A percentile compares a stretch with the other conserved stretches of the same genome.
Conservation (phyloP, 805 yeast species). For the Ogataea methylovora region DNA sequence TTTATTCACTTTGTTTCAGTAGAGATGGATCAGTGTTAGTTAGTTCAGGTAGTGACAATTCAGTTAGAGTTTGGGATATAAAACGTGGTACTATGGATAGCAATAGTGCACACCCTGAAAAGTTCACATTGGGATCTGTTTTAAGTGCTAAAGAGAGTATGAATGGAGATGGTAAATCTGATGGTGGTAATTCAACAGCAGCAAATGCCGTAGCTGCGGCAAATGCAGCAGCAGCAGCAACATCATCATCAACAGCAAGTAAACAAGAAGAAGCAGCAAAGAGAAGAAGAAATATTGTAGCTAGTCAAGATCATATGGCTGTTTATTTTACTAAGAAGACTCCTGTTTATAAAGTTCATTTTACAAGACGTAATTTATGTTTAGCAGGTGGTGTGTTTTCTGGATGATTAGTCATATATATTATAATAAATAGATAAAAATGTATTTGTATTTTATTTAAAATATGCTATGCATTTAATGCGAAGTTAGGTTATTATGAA, state of each 20-base stretch:
- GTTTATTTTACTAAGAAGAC: conserved; percentile 91
- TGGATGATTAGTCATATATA: conserved; percentile 24
- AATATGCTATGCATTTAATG: too few relatives aligned
- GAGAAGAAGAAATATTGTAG: conserved; percentile 63
- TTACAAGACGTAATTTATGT: conserved; percentile 85
- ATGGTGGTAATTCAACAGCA: conserved; percentile 3
- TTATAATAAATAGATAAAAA: not conserved
- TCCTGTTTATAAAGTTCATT: conserved; percentile 88
- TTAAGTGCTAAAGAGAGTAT: conserved; percentile 24
- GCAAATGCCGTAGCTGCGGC: conserved; percentile 18
- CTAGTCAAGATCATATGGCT: conserved; percentile 85
- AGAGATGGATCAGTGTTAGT: conserved; percentile 85
- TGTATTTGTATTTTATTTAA: too few relatives aligned
- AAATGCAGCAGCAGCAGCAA: conserved; percentile 8
- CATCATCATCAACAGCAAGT: conserved; percentile 8
- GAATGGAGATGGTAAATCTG: conserved; percentile 5
- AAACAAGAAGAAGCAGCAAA: conserved; percentile 39
- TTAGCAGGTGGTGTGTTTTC: conserved; percentile 87
- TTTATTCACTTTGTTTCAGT: conserved; percentile 78
- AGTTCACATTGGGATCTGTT: conserved; percentile 30
- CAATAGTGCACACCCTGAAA: conserved; percentile 61
- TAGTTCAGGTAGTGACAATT: conserved; percentile 87
- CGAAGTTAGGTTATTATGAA: too few relatives aligned
- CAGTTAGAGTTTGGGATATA: conserved; percentile 95
- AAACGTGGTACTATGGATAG: conserved; percentile 77